Percentiles rank a stretch among this genome's conserved stretches.
Evolutionary conservation across 768 basidiomycete species (phyloP).

Genomic region (Kondoa subrosea): DNA sequence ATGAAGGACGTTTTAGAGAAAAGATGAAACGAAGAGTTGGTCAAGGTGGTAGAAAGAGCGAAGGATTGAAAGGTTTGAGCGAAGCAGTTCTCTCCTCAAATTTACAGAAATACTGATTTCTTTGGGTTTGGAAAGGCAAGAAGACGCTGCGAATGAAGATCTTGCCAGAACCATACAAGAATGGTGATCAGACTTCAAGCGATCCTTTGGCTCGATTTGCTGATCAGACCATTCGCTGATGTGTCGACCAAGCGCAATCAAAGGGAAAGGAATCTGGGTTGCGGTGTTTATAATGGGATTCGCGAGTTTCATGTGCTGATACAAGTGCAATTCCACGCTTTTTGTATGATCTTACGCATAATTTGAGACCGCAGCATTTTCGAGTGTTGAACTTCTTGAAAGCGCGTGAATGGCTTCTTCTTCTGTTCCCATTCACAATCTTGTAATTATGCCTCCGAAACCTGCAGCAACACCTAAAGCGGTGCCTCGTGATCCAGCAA

Average conservation of each 20-base stretch:
- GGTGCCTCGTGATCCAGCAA: neutral
- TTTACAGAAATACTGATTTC: too few relatives aligned
- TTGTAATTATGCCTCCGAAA: neutral
- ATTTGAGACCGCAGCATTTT: neutral
- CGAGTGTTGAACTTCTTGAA: neutral
- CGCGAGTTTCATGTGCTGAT: too few relatives aligned
- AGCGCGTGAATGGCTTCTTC: neutral
- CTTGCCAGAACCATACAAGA: neutral
- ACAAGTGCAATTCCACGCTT: too few relatives aligned
- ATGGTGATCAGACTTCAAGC: neutral
- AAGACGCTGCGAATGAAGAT: neutral
- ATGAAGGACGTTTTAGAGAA: neutral
- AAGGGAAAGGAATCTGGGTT: too few relatives aligned
- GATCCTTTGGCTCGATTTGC: neutral
- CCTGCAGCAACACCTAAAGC: neutral
- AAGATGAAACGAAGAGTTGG: conserved; percentile 2
- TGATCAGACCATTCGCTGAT: neutral
- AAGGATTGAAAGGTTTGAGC: neutral
- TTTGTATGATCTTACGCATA: too few relatives aligned
- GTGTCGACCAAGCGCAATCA: too few relatives aligned
- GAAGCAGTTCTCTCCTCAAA: too few relatives aligned
- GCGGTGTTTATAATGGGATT: too few relatives aligned
- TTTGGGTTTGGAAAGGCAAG: too few relatives aligned
- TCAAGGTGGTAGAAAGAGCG: neutral
- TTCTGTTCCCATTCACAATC: neutral